Base-by-base conservation (phyloP, 345 rosid species). In the Pugionium cornutum region DNA sequence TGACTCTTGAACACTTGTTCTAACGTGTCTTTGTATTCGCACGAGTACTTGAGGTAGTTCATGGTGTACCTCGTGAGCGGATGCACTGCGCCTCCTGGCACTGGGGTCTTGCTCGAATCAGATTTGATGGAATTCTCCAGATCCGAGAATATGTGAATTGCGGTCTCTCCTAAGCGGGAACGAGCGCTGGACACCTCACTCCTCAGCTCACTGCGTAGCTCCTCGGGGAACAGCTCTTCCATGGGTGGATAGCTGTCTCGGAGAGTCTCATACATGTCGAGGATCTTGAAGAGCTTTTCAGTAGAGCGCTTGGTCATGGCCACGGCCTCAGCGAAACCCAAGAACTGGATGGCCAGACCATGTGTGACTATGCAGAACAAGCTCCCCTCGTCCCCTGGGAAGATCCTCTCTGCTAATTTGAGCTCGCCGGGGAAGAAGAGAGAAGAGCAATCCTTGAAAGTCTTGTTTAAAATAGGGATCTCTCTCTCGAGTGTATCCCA, bases 11-110 rank as follows among this genome's bases (percentile, higher is more conserved):
- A 92, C n/a, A 92, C 89, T 66, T 88, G 89, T 62, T 92, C 98
- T 27, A 89, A 62, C 0, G 98, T 86, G 33, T 75, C 81, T 50
- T 78, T 89, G 71, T 92, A 89, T 61, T 86, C 96, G 10, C 97
- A 86, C 0, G 89, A 78, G 40, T 82, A 80, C 63, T 83, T 83
- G 25, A 92, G 80, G 59, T 89, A 92, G 68, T 86, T 92, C 89
- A 92, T 71, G 0, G 88, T 86, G 85, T 92, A 92, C 66, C 97
- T 88, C 5, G 98, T 86, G 31, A 88, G 52, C 0, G 97, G 98
- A 59, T 92, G 98, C 36, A 89, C 94, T 0, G 97, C 96, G 0
- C 97, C 98, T 7, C 96, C 96, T 0, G 96, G 97, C 30, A 89
- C 96, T 0, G 84, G 80, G 8, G 82, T 89, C 68, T 79, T 89